Evolutionary conservation across 2,329 filamentous ascomycete genomes (phyloP), one percentile per base, ranked within the genome.

Genomic region (Apiospora phragmitis): DNA sequence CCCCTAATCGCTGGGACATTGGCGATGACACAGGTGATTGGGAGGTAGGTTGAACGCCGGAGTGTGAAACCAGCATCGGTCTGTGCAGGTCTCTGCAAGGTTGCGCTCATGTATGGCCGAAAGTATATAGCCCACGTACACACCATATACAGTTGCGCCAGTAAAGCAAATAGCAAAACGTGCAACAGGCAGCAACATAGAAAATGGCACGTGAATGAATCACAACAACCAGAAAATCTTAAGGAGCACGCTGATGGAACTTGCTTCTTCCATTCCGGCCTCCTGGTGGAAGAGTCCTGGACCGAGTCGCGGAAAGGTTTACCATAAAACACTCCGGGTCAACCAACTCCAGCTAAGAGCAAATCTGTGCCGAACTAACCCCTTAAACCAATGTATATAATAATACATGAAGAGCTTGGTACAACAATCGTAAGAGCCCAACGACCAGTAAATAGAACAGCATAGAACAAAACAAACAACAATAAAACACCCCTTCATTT

Each of bases 1-100:
- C 80, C 81, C 5, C 45, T 78, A 11, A 72, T 82, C 26, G 80
- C 80, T 16, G 80, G 80, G 0, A 76, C 75, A 1, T 65, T 81
- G 67, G 80, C 80, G 42, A 70, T 82, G 55, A 78, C 79, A 70
- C 75, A 81, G 73, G 72, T 72, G 72, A 29, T 80, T 2, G 18
- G 9, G 32, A 38, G 18, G 11, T 62, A 47, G 43, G 18, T n/a
- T n/a, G n/a, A n/a, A n/a, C n/a, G n/a, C n/a, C 5, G 8, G 38
- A 12, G 6, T 38, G n/a, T n/a, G n/a, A n/a, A n/a, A n/a, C n/a
- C n/a, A n/a, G n/a, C n/a, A n/a, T n/a, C n/a, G n/a, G n/a, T n/a
- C n/a, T n/a, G n/a, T n/a, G n/a, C n/a, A n/a, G n/a, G n/a, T n/a
- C n/a, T n/a, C n/a, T n/a, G n/a, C n/a, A n/a, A n/a, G n/a, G n/a